Evolutionary conservation across 2,329 filamentous ascomycete genomes (phyloP), one percentile per base, ranked within the genome.

Genomic region (Aplosporella prunicola): DNA sequence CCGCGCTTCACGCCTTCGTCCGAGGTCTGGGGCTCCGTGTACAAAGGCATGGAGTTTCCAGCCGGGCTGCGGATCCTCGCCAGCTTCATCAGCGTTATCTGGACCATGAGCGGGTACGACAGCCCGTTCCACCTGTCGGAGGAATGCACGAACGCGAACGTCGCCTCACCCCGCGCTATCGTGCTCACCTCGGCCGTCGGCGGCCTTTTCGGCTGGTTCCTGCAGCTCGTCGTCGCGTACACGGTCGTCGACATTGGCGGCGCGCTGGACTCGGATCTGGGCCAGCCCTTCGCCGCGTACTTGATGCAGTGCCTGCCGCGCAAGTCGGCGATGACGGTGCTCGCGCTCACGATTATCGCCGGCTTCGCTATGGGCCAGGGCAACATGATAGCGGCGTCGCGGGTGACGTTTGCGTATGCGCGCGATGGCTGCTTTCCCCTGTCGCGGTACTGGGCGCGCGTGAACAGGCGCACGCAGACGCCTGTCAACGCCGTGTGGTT

Each of bases 201-300:
- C 5, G 80, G 80, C 2, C 43, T 79, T 2, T 67, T 81, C 43
- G 81, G 81, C 30, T 86, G 80, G 75, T 75, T 81, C 47, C 59
- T 86, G n/a, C 80, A 84, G 52, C 64, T 83, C 8, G 76, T 83
- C 1, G 77, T 82, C 32, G 79, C 79, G 9, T 84, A 84, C 55
- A 84, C 80, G 0, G 76, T 83, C 20, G 65, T 75, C 31, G 73
- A 79, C 49, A 78, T 84, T 43, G 58, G 63, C 1, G 66, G 53
- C 2, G 73, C 75, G 1, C 61, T 84, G 10, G 58, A 68, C 11
- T 78, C 74, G 2, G 69, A 77, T 9, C 63, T 82, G 4, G 78
- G 78, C 5, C 79, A 83, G 53, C 80, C 80, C 0, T 83, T 78
- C 64, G 80, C 78, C 2, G 77, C 78, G 3, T 82, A 82, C 46